Percentiles rank a stretch among this genome's conserved stretches.
These are phyloP conservation scores for Dichotomopilus funicola DNA, from an alignment of 2,329 filamentous ascomycete species.

Conservation along the genomic window DNA sequence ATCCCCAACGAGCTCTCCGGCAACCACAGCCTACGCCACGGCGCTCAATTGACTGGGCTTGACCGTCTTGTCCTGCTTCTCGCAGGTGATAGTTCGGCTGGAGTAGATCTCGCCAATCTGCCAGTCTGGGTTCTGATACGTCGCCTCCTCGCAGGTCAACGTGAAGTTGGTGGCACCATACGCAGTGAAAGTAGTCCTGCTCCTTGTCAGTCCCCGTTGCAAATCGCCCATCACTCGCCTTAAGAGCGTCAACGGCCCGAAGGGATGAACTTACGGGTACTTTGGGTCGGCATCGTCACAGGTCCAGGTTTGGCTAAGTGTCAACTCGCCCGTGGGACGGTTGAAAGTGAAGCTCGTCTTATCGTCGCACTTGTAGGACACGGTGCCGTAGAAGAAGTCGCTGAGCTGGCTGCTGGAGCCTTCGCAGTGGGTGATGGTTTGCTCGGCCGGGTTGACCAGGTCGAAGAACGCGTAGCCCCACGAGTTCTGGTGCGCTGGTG, in stretches of 20 bases:
- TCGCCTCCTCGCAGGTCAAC: slow-evolving; percentile 31
- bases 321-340: slow-evolving; percentile 31
- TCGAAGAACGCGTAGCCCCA: slow-evolving; percentile 44
- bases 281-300: slow-evolving; percentile 36
- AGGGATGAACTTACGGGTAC: slow-evolving; percentile 30
- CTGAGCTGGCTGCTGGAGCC: slow-evolving; percentile 36
- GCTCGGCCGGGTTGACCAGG: slow-evolving; percentile 40
- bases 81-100: slow-evolving; percentile 29
- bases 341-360: slow-evolving; percentile 39
- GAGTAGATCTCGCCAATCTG: slow-evolving; percentile 35
- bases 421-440: slow-evolving; percentile 31
- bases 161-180: slow-evolving; percentile 26
- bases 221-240: no score
- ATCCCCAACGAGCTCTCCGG: not conserved
- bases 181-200: slow-evolving; percentile 29
- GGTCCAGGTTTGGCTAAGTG: slow-evolving; percentile 44
- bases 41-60: slow-evolving; percentile 31
- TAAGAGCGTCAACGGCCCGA: not conserved
- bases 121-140: slow-evolving; percentile 36
- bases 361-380: slow-evolving; percentile 39
- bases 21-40: slow-evolving; percentile 25
- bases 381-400: slow-evolving; percentile 46
- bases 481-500: slow-evolving; percentile 45
- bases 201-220: not conserved
- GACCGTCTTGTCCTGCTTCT: slow-evolving; percentile 26